Conservation (phyloP, 1,284 basidiomycete genomes). For the Apiotrichum brassicae region DNA sequence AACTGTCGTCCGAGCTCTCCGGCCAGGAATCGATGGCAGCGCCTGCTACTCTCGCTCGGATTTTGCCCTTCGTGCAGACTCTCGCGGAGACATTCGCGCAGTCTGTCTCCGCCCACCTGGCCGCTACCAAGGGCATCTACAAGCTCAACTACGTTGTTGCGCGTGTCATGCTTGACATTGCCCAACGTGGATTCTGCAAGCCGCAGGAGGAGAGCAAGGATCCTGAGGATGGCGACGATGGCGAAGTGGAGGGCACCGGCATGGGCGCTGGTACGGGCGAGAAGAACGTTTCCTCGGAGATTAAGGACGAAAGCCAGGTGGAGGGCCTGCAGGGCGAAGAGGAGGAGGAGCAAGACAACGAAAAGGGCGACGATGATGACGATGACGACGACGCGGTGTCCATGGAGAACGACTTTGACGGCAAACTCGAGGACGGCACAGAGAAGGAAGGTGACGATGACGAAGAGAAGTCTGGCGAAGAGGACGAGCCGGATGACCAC, state of each 20-base stretch:
- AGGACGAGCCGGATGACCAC: constrained; percentile 67
- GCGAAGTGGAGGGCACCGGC: constrained; percentile 63
- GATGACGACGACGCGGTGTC: constrained; percentile 59
- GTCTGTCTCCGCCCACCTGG: constrained; percentile 18
- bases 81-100: constrained; percentile 54
- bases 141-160: constrained; percentile 77
- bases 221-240: constrained; percentile 52
- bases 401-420: constrained; percentile 61
- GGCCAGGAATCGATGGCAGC: constrained; percentile 9
- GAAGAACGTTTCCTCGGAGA: constrained; percentile 85
- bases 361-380: constrained; percentile 56
- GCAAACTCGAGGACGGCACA: constrained; percentile 70
- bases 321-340: constrained; percentile 80
- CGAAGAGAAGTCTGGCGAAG: constrained; percentile 54
- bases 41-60: constrained; percentile 25
- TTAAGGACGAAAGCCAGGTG: constrained; percentile 91
- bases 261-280: constrained; percentile 76
- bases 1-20: constrained; percentile 12
- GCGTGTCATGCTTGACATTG: constrained; percentile 65
- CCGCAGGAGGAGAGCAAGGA: constrained; percentile 63
- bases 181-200: constrained; percentile 85
- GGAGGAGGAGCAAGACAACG: constrained; percentile 53
- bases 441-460: constrained; percentile 57
- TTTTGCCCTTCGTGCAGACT: constrained; percentile 49
- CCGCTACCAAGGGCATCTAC: constrained; percentile 63